Evolutionary conservation across 208 protist species (phyloP).

Genomic region (Entamoeba histolytica): DNA sequence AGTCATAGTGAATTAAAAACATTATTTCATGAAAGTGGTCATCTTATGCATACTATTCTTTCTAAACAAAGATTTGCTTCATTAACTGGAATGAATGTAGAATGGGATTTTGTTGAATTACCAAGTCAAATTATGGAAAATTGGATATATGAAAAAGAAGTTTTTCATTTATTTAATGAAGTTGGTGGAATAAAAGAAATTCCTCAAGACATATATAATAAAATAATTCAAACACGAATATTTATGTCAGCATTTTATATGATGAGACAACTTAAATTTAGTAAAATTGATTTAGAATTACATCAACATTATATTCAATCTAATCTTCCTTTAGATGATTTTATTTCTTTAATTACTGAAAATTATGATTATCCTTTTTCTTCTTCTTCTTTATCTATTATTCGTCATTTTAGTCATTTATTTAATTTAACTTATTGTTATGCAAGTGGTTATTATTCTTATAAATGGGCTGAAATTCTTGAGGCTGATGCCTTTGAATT

Average conservation of each 20-base stretch:
- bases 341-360: neutral
- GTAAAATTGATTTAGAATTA: neutral
- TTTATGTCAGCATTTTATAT: neutral
- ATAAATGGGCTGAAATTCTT: neutral
- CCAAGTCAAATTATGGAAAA: neutral
- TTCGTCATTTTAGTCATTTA: neutral
- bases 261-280: neutral
- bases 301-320: neutral
- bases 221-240: neutral
- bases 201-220: neutral
- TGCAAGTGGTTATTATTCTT: neutral
- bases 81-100: neutral
- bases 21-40: neutral
- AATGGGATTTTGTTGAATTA: neutral
- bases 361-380: neutral
- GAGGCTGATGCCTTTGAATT: neutral
- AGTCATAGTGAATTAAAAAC: neutral
- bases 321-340: neutral
- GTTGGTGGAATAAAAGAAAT: neutral
- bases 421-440: neutral
- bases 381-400: neutral
- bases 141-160: neutral
- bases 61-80: neutral
- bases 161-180: neutral
- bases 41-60: neutral